These are phyloP conservation scores for Luvunga scandens DNA, from an alignment of 345 rosid species.

Conservation along the genomic window DNA sequence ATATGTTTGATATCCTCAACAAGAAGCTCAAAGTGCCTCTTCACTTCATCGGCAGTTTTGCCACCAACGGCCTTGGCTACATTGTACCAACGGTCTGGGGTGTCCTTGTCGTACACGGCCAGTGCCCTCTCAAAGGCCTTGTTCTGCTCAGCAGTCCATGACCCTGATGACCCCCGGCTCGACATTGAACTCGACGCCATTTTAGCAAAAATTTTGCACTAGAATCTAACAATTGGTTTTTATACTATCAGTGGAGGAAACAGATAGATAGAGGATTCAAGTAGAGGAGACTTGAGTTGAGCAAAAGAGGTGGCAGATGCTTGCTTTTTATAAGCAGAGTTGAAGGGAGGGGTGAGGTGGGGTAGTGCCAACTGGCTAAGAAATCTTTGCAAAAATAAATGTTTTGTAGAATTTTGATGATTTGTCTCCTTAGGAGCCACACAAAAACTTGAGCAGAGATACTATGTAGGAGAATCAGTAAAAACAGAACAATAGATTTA, in stretches of 20 bases:
- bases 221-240: too few relatives aligned
- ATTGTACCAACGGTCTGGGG: constrained; percentile 97
- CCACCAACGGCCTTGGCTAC: constrained; percentile 90
- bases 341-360: constrained; percentile 19
- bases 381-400: constrained; percentile 35
- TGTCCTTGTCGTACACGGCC: constrained; percentile 86
- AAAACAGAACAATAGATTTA: background rate
- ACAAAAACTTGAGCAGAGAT: constrained; percentile 27
- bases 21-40: constrained; percentile 73
- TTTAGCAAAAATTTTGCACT: background rate
- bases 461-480: constrained; percentile 40
- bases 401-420: constrained; percentile 43
- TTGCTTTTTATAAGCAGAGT: constrained; percentile 62
- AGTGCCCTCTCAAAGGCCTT: constrained; percentile 91
- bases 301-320: constrained; percentile 44
- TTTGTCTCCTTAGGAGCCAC: constrained; percentile 61
- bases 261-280: background rate
- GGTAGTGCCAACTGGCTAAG: constrained; percentile 45
- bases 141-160: constrained; percentile 89
- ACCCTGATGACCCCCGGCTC: constrained; percentile 39
- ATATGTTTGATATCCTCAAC: constrained; percentile 70
- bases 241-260: background rate
- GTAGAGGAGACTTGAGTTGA: constrained; percentile 21
- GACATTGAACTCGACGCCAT: constrained; percentile 89
- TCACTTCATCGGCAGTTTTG: constrained; percentile 82